Evolutionary conservation across 169 alveolate genomes (phyloP), one percentile per base, ranked within the genome.

Genomic region (Sarcocystis neurona): DNA sequence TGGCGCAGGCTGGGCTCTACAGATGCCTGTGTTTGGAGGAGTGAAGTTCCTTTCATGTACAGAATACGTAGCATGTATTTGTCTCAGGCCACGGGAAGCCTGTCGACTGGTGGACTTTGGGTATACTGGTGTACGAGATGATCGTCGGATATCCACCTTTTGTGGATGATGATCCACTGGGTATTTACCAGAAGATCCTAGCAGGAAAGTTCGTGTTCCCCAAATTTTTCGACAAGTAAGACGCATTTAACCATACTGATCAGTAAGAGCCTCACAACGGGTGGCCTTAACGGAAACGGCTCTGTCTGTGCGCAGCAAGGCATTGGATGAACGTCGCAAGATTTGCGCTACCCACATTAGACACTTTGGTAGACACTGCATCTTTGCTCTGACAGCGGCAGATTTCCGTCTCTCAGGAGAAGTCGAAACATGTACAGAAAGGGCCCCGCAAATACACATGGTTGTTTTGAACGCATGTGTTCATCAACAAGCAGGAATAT

Each of bases 21-120:
- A 48, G 60, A 48, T 48, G 27, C 60, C 15, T 15, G 27, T 48
- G 60, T 15, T 48, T 48, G 15, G 15, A 15, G 60, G 27, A 48
- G 60, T 10, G 60, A 48, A 6, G 60, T 10, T 15, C 15, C 27
- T 48, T 15, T 6, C 27, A 48, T 48, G 60, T 48, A 10, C 6
- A 6, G 60, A 63, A 12, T n/a, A n/a, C n/a, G n/a, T n/a, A n/a
- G n/a, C n/a, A n/a, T n/a, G n/a, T n/a, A n/a, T n/a, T n/a, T n/a
- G 43, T 37, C 85, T 44, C 88, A 90, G 95, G 99, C 0, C 99
- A 98, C 92, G 99, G 99, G 79, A 98, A 98, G 92, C 98, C 99
- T 8, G 99, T 98, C 34, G 99, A 99, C 92, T 98, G 99, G 99
- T 98, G 99, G 99, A 98, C 99, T 18, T 95, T 98, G 72, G 99